These are phyloP conservation scores for Calonectria naviculata DNA, from an alignment of 2,329 filamentous ascomycete species.

Conservation along the genomic window DNA sequence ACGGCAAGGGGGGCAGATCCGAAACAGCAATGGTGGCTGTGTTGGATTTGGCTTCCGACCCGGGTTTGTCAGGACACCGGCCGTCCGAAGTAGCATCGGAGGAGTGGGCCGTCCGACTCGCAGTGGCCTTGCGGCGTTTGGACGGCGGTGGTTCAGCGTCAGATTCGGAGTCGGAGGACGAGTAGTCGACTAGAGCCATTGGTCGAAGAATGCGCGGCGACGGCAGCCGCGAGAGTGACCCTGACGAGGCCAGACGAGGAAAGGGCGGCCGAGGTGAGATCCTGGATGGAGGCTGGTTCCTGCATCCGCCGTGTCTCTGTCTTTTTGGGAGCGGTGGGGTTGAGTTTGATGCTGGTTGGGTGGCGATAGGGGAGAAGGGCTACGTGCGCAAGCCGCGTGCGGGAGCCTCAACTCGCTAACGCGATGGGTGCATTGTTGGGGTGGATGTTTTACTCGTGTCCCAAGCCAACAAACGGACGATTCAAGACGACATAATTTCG, in stretches of 20 bases:
- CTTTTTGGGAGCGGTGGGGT: conserved; percentile 5
- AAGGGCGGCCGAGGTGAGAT: not conserved
- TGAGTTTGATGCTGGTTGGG: conserved; percentile 3
- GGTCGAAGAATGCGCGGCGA: not conserved
- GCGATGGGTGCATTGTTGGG: not conserved
- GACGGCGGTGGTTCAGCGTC: conserved; percentile 41
- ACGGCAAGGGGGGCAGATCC: conserved; percentile 78
- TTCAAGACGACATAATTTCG: not conserved
- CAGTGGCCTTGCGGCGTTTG: conserved; percentile 47
- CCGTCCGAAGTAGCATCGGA: conserved; percentile 9
- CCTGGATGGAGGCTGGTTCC: conserved; percentile 9
- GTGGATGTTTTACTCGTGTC: conserved; percentile 5
- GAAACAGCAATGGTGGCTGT: conserved; percentile 24
- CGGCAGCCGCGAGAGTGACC: not conserved
- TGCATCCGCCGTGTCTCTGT: conserved; percentile 6
- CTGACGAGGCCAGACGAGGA: not conserved
- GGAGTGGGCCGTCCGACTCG: conserved; percentile 26
- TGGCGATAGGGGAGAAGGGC: not conserved
- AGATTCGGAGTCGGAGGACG: conserved; percentile 39
- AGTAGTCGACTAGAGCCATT: conserved; percentile 76
- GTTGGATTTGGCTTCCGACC: conserved; percentile 9
- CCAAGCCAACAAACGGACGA: not conserved
- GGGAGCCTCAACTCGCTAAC: conserved; percentile 11
- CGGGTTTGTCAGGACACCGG: conserved; percentile 1
- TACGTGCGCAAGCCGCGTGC: not conserved